Evolutionary conservation across 2,329 filamentous ascomycete genomes (phyloP).

Genomic region (Colletotrichum cordylinicola): DNA sequence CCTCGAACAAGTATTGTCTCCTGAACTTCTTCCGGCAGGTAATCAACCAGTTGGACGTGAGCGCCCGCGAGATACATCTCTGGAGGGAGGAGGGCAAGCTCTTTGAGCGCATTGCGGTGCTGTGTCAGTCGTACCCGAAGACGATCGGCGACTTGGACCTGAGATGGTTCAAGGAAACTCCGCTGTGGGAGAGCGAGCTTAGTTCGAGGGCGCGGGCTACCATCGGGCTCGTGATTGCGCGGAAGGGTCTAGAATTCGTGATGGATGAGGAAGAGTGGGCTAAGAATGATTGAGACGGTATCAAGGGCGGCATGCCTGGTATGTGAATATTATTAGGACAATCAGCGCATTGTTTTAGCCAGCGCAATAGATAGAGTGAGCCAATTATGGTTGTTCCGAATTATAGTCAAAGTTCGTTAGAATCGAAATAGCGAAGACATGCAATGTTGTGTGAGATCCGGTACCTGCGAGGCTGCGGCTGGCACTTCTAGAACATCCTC

Average conservation of each 20-base stretch:
- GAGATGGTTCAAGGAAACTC: neutral
- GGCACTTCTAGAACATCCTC: neutral
- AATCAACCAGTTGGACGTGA: neutral
- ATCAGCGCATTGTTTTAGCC: no score
- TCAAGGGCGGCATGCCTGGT: accelerated
- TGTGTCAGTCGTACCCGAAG: neutral
- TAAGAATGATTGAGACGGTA: neutral
- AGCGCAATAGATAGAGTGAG: no score
- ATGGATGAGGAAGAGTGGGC: neutral
- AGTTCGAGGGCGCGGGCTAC: neutral
- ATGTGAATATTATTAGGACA: accelerated
- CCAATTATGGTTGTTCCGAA: no score
- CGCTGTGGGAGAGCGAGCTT: neutral
- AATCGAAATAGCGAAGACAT: no score
- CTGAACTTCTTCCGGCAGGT: neutral
- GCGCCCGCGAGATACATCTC: accelerated
- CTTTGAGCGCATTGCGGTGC: neutral
- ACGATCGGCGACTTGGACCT: neutral
- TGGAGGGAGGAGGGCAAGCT: neutral
- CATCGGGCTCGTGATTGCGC: neutral
- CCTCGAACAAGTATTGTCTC: neutral
- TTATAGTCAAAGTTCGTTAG: accelerated
- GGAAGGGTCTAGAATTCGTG: accelerated
- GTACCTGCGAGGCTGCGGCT: no score
- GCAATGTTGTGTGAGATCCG: no score